A percentile compares a stretch with the other conserved stretches of the same genome.
These are phyloP conservation scores for Phalaenopsis hybrid DNA, from an alignment of 116 monocot species.

Conservation along the genomic window DNA sequence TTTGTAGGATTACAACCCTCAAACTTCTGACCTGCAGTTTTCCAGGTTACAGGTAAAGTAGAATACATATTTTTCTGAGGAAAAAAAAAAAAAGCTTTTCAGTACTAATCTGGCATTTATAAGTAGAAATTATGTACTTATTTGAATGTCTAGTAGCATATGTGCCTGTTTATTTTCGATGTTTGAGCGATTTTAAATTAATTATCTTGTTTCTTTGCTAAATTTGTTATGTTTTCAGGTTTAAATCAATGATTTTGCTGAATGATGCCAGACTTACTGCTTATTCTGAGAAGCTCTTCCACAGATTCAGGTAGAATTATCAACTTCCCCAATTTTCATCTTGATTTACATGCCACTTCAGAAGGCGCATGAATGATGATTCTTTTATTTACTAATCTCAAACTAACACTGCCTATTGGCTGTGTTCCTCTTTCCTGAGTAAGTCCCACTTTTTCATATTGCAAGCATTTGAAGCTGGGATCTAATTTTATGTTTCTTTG, in stretches of 20 bases:
- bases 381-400: conserved; percentile 7
- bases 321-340: neutral
- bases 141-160: neutral
- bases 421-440: neutral
- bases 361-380: conserved; percentile 5
- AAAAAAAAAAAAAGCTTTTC: neutral
- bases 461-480: neutral
- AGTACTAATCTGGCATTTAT: neutral
- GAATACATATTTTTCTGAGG: neutral
- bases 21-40: conserved; percentile 59
- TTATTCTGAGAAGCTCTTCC: conserved; percentile 12
- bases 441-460: neutral
- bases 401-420: neutral
- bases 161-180: neutral
- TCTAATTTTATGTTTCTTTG: neutral
- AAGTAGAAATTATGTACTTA: neutral
- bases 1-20: conserved; percentile 25
- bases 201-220: neutral
- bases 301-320: conserved; percentile 13
- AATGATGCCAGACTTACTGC: neutral
- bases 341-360: neutral
- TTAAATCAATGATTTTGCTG: neutral
- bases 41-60: neutral
- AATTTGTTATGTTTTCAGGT: conserved; percentile 1
- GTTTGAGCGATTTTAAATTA: neutral